phyloP scores from a whole-genome alignment of 2,329 filamentous ascomycete genomes.

The Furcasterigmium furcatum region DNA sequence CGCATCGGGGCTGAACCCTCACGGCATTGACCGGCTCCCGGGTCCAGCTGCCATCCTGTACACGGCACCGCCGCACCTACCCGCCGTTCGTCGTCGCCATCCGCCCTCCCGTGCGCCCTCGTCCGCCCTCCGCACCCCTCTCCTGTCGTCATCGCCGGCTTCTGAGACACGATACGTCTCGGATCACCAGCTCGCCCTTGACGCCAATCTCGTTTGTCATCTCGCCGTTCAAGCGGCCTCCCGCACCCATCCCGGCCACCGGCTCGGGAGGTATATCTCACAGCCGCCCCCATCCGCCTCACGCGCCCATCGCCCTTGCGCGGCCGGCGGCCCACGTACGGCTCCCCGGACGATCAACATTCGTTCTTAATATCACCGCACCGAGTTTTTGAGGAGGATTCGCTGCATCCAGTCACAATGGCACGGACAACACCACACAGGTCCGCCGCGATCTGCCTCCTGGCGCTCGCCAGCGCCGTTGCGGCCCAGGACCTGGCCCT shows the following conservation, averaged over 20 bases:
- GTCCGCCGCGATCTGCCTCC: constrained; percentile 3
- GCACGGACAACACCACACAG: constrained; percentile 1
- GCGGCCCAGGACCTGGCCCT: constrained; percentile 17
- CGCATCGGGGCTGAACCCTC: constrained; percentile 11
- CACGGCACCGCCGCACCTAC: constrained; percentile 9
- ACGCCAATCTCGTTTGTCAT: neutral
- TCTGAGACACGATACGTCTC: constrained; percentile 14
- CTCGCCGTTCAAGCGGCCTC: neutral
- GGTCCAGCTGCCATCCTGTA: constrained; percentile 10
- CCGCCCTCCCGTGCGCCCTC: neutral
- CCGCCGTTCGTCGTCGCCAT: neutral
- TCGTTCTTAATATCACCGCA: too few relatives aligned
- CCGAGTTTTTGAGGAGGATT: too few relatives aligned
- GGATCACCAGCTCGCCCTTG: neutral
- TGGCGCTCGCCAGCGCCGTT: constrained; percentile 5
- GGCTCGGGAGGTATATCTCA: too few relatives aligned
- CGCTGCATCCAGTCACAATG: too few relatives aligned
- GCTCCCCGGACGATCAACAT: neutral
- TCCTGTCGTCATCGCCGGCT: constrained; percentile 16
- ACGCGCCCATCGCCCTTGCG: neutral
- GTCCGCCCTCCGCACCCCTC: constrained; percentile 23
- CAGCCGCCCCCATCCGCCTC: neutral
- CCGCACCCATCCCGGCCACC: too few relatives aligned
- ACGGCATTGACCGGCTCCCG: neutral
- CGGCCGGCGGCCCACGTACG: neutral